Evolutionary conservation across 2,329 filamentous ascomycete species (phyloP).

Genomic region (Aureobasidium zeae): DNA sequence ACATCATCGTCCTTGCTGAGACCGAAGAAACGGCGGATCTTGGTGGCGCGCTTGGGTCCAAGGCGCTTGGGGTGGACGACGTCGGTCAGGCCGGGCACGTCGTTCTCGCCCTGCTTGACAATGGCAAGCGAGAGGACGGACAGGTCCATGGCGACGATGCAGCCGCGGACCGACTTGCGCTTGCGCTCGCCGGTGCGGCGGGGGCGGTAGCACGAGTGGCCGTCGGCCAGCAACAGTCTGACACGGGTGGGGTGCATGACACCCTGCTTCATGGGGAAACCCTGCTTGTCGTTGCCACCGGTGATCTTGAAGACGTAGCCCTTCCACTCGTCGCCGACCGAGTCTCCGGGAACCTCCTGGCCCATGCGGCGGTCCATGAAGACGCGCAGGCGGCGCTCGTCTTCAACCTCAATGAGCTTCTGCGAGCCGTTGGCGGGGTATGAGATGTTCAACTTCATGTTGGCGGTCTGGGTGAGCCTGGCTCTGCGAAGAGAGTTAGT

Average conservation of each 20-base stretch:
- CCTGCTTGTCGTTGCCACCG: conserved; percentile 99
- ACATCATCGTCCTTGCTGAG: conserved; percentile 99
- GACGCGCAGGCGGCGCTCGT: conserved; percentile 97
- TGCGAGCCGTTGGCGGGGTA: conserved; percentile 99
- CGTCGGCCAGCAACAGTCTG: conserved; percentile 86
- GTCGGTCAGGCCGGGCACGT: conserved; percentile 95
- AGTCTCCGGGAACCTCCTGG: conserved; percentile 85
- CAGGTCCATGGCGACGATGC: conserved; percentile 94
- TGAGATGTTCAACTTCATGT: conserved; percentile 71
- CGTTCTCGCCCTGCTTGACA: conserved; percentile 94
- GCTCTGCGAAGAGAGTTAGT: conserved; percentile 6
- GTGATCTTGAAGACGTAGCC: conserved; percentile 99
- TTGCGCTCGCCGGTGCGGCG: conserved; percentile 98
- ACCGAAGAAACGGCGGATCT: conserved; percentile 99
- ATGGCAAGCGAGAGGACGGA: conserved; percentile 89
- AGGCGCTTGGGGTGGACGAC: conserved; percentile 98
- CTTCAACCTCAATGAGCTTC: conserved; percentile 97
- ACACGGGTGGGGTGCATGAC: conserved; percentile 98
- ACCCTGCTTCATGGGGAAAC: conserved; percentile 99
- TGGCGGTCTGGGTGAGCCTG: conserved; percentile 24
- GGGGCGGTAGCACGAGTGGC: conserved; percentile 98
- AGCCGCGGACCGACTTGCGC: conserved; percentile 97
- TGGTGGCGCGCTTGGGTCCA: conserved; percentile 98
- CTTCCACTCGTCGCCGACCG: conserved; percentile 98
- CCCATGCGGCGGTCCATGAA: conserved; percentile 99